Evolutionary conservation across 2,329 filamentous ascomycete species (phyloP).

Genomic region (Penicillium psychrosexuale): DNA sequence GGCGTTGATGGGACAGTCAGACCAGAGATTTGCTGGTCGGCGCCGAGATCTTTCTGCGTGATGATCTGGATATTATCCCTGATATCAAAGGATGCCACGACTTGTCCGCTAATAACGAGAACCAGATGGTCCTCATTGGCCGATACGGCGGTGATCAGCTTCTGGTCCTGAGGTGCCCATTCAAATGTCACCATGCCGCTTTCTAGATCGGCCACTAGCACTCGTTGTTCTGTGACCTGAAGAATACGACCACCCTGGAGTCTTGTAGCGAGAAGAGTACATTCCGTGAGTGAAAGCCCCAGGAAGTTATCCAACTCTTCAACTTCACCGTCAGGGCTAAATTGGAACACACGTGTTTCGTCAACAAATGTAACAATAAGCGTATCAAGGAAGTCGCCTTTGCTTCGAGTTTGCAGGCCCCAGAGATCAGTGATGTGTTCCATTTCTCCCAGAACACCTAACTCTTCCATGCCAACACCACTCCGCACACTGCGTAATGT

Average conservation of each 20-base stretch:
- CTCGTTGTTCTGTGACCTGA: conserved; percentile 69
- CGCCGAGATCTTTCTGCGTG: conserved; percentile 59
- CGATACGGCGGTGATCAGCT: conserved; percentile 72
- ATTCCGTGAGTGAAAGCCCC: conserved; percentile 65
- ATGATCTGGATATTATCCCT: conserved; percentile 56
- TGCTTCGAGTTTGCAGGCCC: conserved; percentile 56
- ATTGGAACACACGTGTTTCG: conserved; percentile 79
- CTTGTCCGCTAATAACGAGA: conserved; percentile 72
- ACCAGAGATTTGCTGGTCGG: conserved; percentile 78
- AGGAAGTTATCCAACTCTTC: conserved; percentile 80
- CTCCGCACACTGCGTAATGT: conserved; percentile 86
- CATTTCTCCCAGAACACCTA: conserved; percentile 78
- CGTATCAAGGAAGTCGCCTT: conserved; percentile 56
- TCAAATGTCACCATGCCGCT: conserved; percentile 46
- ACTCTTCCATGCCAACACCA: conserved; percentile 85
- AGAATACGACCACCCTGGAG: conserved; percentile 63
- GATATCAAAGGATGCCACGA: conserved; percentile 66
- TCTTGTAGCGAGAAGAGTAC: conserved; percentile 69
- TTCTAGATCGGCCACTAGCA: conserved; percentile 60
- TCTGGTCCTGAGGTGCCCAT: conserved; percentile 45
- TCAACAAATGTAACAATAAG: conserved; percentile 77
- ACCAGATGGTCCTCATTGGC: conserved; percentile 68
- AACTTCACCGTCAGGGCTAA: conserved; percentile 70
- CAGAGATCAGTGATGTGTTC: conserved; percentile 71
- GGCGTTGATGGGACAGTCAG: conserved; percentile 68